These are phyloP conservation scores for Rhizopus sp. DNA, from an alignment of 371 early-diverging fungal genomes.

Conservation along the genomic window DNA sequence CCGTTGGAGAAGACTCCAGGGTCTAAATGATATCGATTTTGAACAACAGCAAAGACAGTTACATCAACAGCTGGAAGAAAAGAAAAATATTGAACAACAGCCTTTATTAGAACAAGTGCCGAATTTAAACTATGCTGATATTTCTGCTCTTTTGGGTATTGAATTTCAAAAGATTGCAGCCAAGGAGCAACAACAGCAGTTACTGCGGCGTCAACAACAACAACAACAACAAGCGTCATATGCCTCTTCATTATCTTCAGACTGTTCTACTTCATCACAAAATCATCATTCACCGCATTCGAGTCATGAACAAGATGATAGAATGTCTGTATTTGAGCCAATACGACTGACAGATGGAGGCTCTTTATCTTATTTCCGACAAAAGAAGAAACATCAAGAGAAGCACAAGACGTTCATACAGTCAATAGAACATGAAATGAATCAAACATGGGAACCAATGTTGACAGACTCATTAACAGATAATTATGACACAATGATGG, in stretches of 20 bases:
- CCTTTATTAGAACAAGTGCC: constrained; percentile 14
- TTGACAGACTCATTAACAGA: background rate
- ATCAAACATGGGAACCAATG: background rate
- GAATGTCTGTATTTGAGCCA: constrained; percentile 21
- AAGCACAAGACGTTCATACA: constrained; percentile 2
- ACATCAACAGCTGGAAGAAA: constrained; percentile 2
- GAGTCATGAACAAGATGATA: constrained; percentile 13
- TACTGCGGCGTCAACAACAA: background rate
- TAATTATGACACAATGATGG: background rate
- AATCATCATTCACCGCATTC: constrained; percentile 6
- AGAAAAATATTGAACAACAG: background rate
- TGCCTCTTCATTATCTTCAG: constrained; percentile 28
- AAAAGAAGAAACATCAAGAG: constrained; percentile 5
- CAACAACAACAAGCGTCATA: constrained; percentile 8
- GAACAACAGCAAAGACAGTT: constrained; percentile 25
- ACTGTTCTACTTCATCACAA: constrained; percentile 12
- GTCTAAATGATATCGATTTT: constrained; percentile 28
- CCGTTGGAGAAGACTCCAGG: constrained; percentile 37
- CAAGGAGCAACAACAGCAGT: constrained; percentile 2
- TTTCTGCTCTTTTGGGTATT: constrained; percentile 26
- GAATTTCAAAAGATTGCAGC: constrained; percentile 22
- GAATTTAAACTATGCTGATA: constrained; percentile 11
- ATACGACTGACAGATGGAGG: constrained; percentile 26
- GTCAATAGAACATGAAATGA: background rate
- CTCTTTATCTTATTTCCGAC: constrained; percentile 11